These are phyloP conservation scores for Rhizophora mangle DNA, from an alignment of 345 rosid species.

Conservation along the genomic window DNA sequence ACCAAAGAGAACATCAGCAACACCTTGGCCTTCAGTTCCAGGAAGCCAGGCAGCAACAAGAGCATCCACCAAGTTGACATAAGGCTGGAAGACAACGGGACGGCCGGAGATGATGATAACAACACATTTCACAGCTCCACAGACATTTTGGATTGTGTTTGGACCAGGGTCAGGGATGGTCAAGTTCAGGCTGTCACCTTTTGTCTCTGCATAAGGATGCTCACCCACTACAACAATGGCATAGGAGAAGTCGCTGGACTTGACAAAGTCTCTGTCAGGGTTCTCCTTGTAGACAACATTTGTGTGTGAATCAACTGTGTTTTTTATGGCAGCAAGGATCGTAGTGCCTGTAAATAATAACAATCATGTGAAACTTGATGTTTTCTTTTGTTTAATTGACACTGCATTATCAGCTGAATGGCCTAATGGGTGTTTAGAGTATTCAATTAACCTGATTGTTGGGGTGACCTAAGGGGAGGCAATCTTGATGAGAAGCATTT, in stretches of 20 bases:
- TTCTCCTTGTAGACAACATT: conserved; percentile 46
- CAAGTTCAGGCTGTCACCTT: conserved; percentile 54
- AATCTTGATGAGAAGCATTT: too few species aligned
- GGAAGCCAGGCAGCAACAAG: conserved; percentile 78
- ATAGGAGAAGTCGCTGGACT: conserved; percentile 37
- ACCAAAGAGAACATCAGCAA: neutral
- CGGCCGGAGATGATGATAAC: conserved; percentile 68
- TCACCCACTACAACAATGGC: conserved; percentile 67
- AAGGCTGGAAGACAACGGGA: conserved; percentile 57
- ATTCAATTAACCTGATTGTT: too few species aligned
- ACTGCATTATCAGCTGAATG: too few species aligned
- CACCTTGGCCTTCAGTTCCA: conserved; percentile 56
- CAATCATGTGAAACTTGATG: too few species aligned
- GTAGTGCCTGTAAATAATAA: conserved; percentile 55
- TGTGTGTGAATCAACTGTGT: conserved; percentile 49
- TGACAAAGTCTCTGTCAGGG: conserved; percentile 49
- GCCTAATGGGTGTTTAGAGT: too few species aligned
- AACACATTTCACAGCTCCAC: conserved; percentile 42
- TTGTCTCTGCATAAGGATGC: conserved; percentile 63
- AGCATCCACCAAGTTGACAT: conserved; percentile 43
- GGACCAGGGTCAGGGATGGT: conserved; percentile 51
- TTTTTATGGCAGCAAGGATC: conserved; percentile 53
- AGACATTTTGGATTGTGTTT: conserved; percentile 43
- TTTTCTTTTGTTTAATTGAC: too few species aligned
- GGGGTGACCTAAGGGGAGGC: too few species aligned